phyloP scores from a whole-genome alignment of 352 stramenopile genomes.

The Pythium apleroticum region DNA sequence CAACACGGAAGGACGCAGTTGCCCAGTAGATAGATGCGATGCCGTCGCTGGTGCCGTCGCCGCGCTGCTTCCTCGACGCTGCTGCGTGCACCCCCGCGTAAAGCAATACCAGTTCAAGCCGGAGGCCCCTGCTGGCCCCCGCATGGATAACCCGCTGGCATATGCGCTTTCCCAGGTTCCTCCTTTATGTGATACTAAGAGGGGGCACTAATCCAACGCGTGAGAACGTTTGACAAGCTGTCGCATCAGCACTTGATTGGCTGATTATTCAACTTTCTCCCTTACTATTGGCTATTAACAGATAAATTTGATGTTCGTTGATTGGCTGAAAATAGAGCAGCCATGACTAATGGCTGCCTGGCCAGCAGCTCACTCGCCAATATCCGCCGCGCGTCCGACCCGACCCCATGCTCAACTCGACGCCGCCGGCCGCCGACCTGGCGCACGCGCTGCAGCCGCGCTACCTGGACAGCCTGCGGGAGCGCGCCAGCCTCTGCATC shows the following conservation, averaged over 20 bases:
- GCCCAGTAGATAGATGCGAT: background rate
- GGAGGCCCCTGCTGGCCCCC: conserved; percentile 2
- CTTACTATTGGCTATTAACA: background rate
- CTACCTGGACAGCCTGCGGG: conserved; percentile 61
- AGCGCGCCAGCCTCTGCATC: conserved; percentile 61
- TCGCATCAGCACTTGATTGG: background rate
- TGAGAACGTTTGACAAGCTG: conserved; percentile 1
- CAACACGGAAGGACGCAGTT: background rate
- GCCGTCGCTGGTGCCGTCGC: background rate
- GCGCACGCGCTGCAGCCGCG: conserved; percentile 49
- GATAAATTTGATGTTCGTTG: background rate
- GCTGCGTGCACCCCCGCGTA: conserved; percentile 1
- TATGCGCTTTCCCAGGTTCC: background rate
- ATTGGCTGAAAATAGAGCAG: background rate
- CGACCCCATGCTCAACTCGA: conserved; percentile 19
- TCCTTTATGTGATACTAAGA: background rate
- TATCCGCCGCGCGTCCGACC: background rate
- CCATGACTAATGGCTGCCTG: background rate
- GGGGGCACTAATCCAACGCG: background rate
- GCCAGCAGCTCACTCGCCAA: conserved; percentile 3
- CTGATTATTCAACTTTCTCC: background rate
- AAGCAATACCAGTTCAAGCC: conserved; percentile 9
- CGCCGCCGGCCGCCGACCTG: conserved; percentile 14
- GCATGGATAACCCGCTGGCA: conserved; percentile 2
- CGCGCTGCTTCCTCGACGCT: too few relatives aligned